These are phyloP conservation scores for Phanerodontia chrysosporium DNA, from an alignment of 768 basidiomycete species.

Conservation along the genomic window DNA sequence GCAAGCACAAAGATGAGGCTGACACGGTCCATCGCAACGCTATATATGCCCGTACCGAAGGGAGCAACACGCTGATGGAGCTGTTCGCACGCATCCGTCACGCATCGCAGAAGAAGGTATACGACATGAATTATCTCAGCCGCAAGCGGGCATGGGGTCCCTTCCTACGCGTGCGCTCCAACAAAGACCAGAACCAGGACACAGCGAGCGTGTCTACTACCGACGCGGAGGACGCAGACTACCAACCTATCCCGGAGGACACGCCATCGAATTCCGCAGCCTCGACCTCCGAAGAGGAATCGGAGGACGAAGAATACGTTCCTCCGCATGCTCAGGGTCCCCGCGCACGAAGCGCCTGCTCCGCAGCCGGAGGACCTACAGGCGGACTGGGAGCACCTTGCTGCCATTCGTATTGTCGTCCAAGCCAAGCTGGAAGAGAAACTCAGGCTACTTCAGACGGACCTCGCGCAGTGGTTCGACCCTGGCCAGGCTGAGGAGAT, in stretches of 20 bases:
- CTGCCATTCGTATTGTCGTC: slow-evolving; percentile 9
- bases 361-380: slow-evolving; percentile 13
- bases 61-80: not conserved
- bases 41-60: not conserved
- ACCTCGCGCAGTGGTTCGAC: not conserved
- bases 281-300: not conserved
- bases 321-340: not conserved
- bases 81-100: not conserved
- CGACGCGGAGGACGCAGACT: slow-evolving; percentile 11
- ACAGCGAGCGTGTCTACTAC: not conserved
- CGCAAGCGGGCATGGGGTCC: slow-evolving; percentile 20
- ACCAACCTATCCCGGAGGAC: not conserved
- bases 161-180: slow-evolving; percentile 9
- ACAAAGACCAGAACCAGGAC: not conserved
- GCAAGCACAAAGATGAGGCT: not conserved
- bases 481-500: not conserved
- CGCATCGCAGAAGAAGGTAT: slow-evolving; percentile 3
- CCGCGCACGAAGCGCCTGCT: not conserved
- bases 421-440: slow-evolving; percentile 5
- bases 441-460: not conserved
- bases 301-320: not conserved
- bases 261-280: slow-evolving; percentile 2
- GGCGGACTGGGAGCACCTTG: slow-evolving; percentile 22
- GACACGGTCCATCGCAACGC: not conserved
- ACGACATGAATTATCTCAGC: slow-evolving; percentile 18